Evolutionary conservation across 176 grass and related monocot genomes (phyloP), one percentile per base, ranked within the genome.

Genomic region (Carex littledalei): DNA sequence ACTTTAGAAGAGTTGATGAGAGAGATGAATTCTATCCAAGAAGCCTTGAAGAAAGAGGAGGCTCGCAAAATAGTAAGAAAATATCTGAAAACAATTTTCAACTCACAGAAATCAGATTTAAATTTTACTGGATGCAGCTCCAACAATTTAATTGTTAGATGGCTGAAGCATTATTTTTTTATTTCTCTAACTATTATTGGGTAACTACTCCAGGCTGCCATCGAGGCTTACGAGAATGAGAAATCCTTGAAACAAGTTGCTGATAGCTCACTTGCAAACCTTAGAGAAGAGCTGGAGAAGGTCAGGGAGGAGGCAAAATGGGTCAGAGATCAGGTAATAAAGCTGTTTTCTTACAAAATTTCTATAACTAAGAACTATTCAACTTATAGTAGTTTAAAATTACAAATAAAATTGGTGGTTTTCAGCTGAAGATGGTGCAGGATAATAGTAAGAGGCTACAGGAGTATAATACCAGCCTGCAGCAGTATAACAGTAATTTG

Each of bases 401-500:
- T 20, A 16, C 14, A 63, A 89, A 10, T 50, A 79, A 16, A 84
- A 41, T 89, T 52, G 41, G 20, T 86, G 66, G 29, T 82, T 73
- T 84, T 31, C 64, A 99, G 97, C 61, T 99, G 62, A 94, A 92
- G 90, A 96, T 92, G 90, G 84, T 95, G 1, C 90, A 99, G 90
- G 91, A 94, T 15, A 99, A 90, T 0, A 87, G 90, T 52, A 95
- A 89, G 81, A 92, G 87, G 26, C 75, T 99, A 31, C 91, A 93
- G 62, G 93, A 92, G 11, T 96, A 99, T 84, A 99, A 92, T 57
- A 80, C 88, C 22, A 99, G 91, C 65, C 86, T 99, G 80, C 97
- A 96, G 67, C 91, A 92, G 12, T 99, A 99, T 84, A 99, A 96
- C 85, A 92, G 88, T 84, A 99, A 89, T 85, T 87, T 99, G 60